phyloP scores from a whole-genome alignment of 805 yeast species.

The Metschnikowia kofuensis region DNA sequence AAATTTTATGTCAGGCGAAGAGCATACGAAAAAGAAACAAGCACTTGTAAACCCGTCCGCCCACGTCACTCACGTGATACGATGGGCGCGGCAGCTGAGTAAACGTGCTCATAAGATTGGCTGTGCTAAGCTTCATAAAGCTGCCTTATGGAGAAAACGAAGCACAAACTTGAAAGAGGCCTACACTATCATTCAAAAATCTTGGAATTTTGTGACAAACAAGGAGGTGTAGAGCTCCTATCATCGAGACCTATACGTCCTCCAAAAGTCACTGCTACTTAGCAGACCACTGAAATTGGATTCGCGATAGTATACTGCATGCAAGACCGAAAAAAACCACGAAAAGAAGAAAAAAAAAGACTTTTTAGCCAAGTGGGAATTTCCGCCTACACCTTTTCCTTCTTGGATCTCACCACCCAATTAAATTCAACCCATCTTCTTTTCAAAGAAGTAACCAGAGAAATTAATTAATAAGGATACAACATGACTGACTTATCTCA shows the following conservation, averaged over 20 bases:
- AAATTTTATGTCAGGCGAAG: background rate
- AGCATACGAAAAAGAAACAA: background rate
- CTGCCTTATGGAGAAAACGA: background rate
- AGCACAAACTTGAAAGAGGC: too few species aligned
- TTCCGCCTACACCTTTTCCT: conserved; percentile 7
- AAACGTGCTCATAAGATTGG: background rate
- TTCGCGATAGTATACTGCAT: background rate
- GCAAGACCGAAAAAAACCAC: background rate
- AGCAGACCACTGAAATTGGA: too few species aligned
- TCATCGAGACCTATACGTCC: too few species aligned
- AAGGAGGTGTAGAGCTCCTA: too few species aligned
- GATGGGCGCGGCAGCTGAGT: background rate
- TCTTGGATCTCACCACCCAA: background rate
- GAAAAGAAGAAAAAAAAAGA: conserved; percentile 2
- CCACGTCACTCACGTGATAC: background rate
- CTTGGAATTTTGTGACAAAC: too few species aligned
- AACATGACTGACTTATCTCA: conserved; percentile 60
- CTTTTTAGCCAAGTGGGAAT: background rate
- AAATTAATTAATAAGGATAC: background rate
- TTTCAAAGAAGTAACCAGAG: background rate
- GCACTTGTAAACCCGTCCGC: background rate
- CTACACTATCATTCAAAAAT: too few species aligned
- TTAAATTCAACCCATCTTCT: background rate
- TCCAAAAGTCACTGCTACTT: too few species aligned
- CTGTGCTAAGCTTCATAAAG: background rate